A percentile compares a stretch with the other conserved stretches of the same genome.
Evolutionary conservation across 2,329 filamentous ascomycete species (phyloP).

Genomic region (Aspergillus neoniger): DNA sequence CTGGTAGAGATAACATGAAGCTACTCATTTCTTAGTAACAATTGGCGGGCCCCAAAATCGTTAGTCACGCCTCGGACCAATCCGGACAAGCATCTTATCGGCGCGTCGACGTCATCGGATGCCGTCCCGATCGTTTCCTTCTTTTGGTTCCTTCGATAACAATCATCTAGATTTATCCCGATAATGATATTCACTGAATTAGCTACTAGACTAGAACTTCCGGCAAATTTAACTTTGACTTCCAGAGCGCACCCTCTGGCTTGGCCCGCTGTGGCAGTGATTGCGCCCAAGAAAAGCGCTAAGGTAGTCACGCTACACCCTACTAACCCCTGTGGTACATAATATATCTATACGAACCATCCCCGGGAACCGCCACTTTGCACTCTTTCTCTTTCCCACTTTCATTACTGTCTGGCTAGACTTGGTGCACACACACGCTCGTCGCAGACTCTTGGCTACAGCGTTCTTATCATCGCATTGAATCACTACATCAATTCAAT

Average conservation of each 20-base stretch:
- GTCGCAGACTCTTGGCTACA: neutral
- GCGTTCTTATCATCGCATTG: neutral
- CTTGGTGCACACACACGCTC: neutral
- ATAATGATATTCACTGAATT: neutral
- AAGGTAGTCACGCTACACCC: neutral
- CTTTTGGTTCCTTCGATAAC: too few species aligned
- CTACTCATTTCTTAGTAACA: neutral
- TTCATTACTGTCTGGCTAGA: neutral
- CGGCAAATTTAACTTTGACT: neutral
- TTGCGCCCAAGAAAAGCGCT: neutral
- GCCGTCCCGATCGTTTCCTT: neutral
- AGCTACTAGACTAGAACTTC: neutral
- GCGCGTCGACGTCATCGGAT: slow-evolving; percentile 1
- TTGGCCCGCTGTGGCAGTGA: neutral
- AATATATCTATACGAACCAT: neutral
- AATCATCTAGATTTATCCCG: too few species aligned
- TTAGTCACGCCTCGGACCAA: slow-evolving; percentile 27
- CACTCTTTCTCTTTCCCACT: neutral
- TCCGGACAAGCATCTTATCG: slow-evolving; percentile 32
- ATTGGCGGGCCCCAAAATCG: slow-evolving; percentile 3
- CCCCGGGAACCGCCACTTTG: neutral
- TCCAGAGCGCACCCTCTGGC: neutral
- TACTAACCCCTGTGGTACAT: neutral
- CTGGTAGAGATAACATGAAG: too few species aligned
- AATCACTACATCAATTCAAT: neutral